Evolutionary conservation across 73 alveolate species (phyloP), one percentile per base, ranked within the genome.

Genomic region (Loxodes magnus): DNA sequence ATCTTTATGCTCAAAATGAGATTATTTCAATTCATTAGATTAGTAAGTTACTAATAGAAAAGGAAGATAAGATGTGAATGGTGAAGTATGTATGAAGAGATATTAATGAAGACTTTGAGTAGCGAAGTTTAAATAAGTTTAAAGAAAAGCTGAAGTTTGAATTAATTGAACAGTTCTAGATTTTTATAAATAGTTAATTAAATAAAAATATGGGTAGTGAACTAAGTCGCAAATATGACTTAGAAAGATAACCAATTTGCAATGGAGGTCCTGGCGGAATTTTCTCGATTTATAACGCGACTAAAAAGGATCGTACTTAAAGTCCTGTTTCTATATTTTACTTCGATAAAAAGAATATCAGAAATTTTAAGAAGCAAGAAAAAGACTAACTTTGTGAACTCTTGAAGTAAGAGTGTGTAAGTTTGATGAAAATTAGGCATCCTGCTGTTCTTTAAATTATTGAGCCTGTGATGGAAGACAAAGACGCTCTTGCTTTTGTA

Each of bases 161-260:
- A n/a, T n/a, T n/a, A n/a, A n/a, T n/a, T n/a, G n/a, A n/a, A n/a
- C n/a, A n/a, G n/a, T n/a, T n/a, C n/a, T n/a, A n/a, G n/a, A n/a
- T n/a, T n/a, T n/a, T n/a, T n/a, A n/a, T n/a, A n/a, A n/a, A n/a
- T n/a, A n/a, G n/a, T n/a, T n/a, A n/a, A n/a, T n/a, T n/a, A n/a
- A n/a, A n/a, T n/a, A n/a, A n/a, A n/a, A n/a, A n/a, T n/a, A 82
- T 87, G 90, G 97, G 97, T 35, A 72, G 87, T 57, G 72, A 79
- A 35, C 81, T 87, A 21, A 67, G 85, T 35, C 60, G 81, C 35
- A 74, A 87, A 60, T 87, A 87, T 43, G 86, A 86, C 5, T 74
- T 87, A 21, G 94, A 82, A 17, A 80, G 85, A 74, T 84, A 84
- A 6, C 90, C 93, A 19, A 56, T 52, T 26, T 38, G 77, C 34